Conservation (phyloP, 495 filamentous ascomycete genomes). For the Neurospora terricola region DNA sequence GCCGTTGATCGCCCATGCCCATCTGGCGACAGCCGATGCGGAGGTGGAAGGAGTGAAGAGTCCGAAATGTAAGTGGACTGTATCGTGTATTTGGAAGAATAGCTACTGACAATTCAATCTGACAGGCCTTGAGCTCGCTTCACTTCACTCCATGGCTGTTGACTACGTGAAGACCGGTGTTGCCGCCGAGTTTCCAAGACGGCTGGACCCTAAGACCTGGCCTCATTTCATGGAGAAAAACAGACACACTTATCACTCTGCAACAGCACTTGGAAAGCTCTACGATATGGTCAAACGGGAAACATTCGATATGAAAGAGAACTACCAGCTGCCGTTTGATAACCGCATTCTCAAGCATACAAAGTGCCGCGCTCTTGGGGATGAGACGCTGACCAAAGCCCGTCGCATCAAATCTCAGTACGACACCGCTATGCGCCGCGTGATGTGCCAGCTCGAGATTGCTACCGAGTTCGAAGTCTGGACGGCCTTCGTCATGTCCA, state of each 20-base stretch:
- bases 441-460: constrained; percentile 83
- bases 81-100: constrained; percentile 6
- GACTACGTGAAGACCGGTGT: constrained; percentile 89
- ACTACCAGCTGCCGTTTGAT: constrained; percentile 64
- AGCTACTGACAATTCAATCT: neutral
- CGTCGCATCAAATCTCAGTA: constrained; percentile 64
- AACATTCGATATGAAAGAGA: constrained; percentile 57
- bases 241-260: constrained; percentile 51
- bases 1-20: constrained; percentile 68
- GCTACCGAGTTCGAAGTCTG: constrained; percentile 85
- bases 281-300: constrained; percentile 53
- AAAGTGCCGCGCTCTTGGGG: constrained; percentile 22
- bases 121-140: constrained; percentile 55
- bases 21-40: constrained; percentile 68
- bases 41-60: constrained; percentile 53
- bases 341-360: constrained; percentile 52
- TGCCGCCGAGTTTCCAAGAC: constrained; percentile 54
- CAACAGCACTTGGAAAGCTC: constrained; percentile 67
- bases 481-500: constrained; percentile 71
- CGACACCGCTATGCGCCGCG: constrained; percentile 62
- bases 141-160: constrained; percentile 81
- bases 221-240: constrained; percentile 91
- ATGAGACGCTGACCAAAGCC: constrained; percentile 46
- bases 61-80: constrained; percentile 41
- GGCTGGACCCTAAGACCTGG: constrained; percentile 50